Evolutionary conservation across 2,329 filamentous ascomycete species (phyloP), one percentile per base, ranked within the genome.

Genomic region (Lizonia empirigonia): DNA sequence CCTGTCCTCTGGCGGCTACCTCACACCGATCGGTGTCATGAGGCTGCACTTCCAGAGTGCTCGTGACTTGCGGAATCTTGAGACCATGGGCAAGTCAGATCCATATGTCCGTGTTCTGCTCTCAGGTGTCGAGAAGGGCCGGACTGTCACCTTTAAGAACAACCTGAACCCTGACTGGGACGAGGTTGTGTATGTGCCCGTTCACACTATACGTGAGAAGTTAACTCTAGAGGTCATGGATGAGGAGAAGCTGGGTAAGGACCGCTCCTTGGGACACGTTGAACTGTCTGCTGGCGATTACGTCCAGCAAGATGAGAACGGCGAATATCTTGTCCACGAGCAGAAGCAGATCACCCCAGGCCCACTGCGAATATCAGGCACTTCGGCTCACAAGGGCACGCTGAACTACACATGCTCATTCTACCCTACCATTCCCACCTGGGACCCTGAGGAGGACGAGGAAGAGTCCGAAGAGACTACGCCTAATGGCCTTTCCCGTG

Each of bases 161-260:
- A 95, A 97, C 56, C 84, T 99, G 50, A 91, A 96, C 70, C 94
- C 94, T 2, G 89, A 94, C 44, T 99, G 90, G 87, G 91, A 99
- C 66, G 94, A 99, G 74, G 86, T 99, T 19, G 83, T 97, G 18
- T 99, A 99, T 68, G 82, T 99, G 1, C 93, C 95, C 1, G 83
- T 99, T 50, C 93, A 97, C 71, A 91, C 87, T 6, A 66, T 83
- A 12, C 87, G 90, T 24, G 94, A 99, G 71, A 91, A 89, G 67
- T 79, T 99, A 23, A 85, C 86, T 1, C 77, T 99, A 15, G 94
- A 99, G 73, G 91, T 97, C 59, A 96, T 99, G 93, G 94, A 99
- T 65, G 86, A 94, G 55, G 94, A 99, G 75, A 92, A 86, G 62
- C 82, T 97, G 67, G 90, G 90, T 64, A 94, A 91, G 70, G 94